These are phyloP conservation scores for Didymella arachidicola DNA, from an alignment of 2,329 filamentous ascomycete genomes.

Conservation along the genomic window DNA sequence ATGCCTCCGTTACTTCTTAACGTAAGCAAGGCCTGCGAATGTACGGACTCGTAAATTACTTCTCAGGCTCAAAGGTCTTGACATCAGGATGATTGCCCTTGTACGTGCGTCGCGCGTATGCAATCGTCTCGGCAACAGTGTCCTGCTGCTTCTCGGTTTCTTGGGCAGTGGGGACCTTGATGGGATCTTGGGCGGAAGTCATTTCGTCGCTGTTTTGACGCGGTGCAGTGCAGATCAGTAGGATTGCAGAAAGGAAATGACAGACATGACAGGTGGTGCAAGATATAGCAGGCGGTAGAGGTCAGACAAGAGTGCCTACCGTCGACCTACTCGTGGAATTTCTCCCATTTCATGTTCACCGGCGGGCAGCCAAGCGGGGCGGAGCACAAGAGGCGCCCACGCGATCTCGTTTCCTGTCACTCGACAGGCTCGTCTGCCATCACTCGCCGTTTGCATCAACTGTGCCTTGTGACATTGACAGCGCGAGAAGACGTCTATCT, in stretches of 20 bases:
- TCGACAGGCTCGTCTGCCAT: neutral
- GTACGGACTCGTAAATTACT: neutral
- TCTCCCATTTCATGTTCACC: slow-evolving; percentile 7
- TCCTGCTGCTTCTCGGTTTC: slow-evolving; percentile 2
- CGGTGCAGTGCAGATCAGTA: neutral
- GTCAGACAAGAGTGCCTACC: neutral
- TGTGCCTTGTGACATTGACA: slow-evolving; percentile 1
- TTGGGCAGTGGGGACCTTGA: neutral
- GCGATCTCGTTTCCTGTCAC: slow-evolving; percentile 5
- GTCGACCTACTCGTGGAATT: slow-evolving; percentile 10
- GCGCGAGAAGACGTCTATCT: neutral
- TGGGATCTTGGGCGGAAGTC: slow-evolving; percentile 3
- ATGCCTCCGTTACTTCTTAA: slow-evolving; percentile 1
- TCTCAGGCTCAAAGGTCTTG: slow-evolving; percentile 14
- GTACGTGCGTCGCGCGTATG: slow-evolving; percentile 16
- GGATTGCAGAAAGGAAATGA: too few relatives aligned
- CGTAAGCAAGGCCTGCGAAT: neutral
- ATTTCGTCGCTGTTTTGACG: neutral
- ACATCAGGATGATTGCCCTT: slow-evolving; percentile 11
- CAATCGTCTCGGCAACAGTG: slow-evolving; percentile 11
- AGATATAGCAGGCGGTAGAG: neutral
- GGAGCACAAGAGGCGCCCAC: slow-evolving; percentile 15
- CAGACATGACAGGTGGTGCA: too few relatives aligned
- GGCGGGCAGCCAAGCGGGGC: slow-evolving; percentile 16
- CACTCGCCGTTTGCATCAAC: neutral